Evolutionary conservation across 2,329 filamentous ascomycete genomes (phyloP).

Genomic region (Fonsecaea pedrosoi): DNA sequence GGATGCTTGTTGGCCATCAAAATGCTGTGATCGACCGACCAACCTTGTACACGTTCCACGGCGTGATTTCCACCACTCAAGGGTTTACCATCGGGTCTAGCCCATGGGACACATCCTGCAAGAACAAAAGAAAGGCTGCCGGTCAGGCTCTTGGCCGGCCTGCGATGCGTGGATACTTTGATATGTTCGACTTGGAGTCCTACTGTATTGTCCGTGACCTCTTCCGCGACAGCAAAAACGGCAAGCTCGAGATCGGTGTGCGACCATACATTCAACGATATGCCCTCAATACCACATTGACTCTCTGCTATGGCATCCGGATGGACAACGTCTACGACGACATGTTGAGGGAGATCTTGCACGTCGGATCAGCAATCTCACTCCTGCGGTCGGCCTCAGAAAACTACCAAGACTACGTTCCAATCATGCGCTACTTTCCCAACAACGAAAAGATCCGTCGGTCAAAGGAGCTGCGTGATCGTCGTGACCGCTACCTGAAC

Average conservation of each 20-base stretch:
- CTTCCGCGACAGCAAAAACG: conserved; percentile 64
- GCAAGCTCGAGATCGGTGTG: conserved; percentile 67
- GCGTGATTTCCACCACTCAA: conserved; percentile 72
- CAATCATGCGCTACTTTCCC: conserved; percentile 66
- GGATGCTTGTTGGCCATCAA: conserved; percentile 73
- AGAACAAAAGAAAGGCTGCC: conserved; percentile 73
- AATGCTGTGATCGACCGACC: conserved; percentile 75
- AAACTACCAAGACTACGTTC: conserved; percentile 81
- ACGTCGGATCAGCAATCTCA: conserved; percentile 75
- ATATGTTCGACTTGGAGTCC: conserved; percentile 76
- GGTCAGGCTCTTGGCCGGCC: conserved; percentile 75
- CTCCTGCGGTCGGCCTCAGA: conserved; percentile 78
- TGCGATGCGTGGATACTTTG: conserved; percentile 74
- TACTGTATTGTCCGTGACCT: conserved; percentile 72
- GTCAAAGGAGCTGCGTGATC: conserved; percentile 66
- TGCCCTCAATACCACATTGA: conserved; percentile 74
- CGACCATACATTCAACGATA: conserved; percentile 73
- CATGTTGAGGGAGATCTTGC: conserved; percentile 73
- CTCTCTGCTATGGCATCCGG: conserved; percentile 75
- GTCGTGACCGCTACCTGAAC: conserved; percentile 69
- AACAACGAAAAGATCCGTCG: conserved; percentile 59
- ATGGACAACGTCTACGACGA: conserved; percentile 71
- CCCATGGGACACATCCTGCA: conserved; percentile 78
- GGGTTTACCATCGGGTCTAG: conserved; percentile 80
- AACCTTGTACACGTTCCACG: conserved; percentile 77